phyloP scores from a whole-genome alignment of 2,329 filamentous ascomycete genomes.

The Monosporascus ibericus region DNA sequence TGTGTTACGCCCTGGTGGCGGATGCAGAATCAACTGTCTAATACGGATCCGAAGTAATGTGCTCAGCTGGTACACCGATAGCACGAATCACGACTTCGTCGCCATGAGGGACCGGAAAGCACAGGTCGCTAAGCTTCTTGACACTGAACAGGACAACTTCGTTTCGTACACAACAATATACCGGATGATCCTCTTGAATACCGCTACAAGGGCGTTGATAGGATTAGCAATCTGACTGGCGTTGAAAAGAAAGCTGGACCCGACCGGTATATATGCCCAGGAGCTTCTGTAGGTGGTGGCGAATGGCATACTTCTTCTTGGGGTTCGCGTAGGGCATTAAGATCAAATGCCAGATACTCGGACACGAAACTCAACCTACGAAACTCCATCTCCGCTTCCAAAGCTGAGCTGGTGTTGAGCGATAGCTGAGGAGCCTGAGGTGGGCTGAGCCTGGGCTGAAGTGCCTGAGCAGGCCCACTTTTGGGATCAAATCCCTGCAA shows the following conservation, averaged over 20 bases:
- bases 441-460: too few relatives aligned
- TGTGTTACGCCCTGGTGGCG: too few relatives aligned
- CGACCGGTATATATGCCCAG: conserved; percentile 15
- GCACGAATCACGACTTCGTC: conserved; percentile 8
- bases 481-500: too few relatives aligned
- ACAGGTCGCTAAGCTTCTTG: conserved; percentile 5
- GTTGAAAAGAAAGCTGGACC: conserved; percentile 22
- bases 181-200: conserved; percentile 11
- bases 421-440: too few relatives aligned
- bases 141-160: conserved; percentile 4
- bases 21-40: background rate
- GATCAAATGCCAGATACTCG: too few relatives aligned
- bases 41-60: conserved; percentile 9
- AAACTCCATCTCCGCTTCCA: too few relatives aligned
- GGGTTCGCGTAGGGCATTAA: too few relatives aligned
- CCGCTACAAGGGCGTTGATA: conserved; percentile 10
- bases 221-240: conserved; percentile 14
- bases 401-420: too few relatives aligned
- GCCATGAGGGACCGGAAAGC: conserved; percentile 10
- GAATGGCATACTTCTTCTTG: too few relatives aligned
- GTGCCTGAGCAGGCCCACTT: too few relatives aligned
- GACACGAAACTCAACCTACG: too few relatives aligned
- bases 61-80: conserved; percentile 15
- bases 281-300: background rate
- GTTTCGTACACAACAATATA: conserved; percentile 9